Base-by-base conservation (phyloP, 805 yeast species). In the Isabelozyma pseudorhagii region DNA sequence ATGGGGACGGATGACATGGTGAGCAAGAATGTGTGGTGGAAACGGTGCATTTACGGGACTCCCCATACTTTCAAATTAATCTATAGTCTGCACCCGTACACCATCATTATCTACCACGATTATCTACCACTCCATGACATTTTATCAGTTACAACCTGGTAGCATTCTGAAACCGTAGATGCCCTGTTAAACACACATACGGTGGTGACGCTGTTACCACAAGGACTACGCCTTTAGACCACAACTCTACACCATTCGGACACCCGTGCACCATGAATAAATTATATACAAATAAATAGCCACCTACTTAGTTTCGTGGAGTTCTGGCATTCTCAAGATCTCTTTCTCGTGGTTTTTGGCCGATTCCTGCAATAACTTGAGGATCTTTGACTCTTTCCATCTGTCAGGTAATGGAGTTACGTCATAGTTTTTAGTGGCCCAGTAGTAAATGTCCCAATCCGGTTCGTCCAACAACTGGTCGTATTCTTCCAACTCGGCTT, bases 361-460 rank as follows among this genome's bases (percentile, higher is more conserved):
- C 58, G 85, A 81, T 43, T 82, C 83, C 66, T 91, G 93, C 54
- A 93, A 72, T 69, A 77, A 63, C 48, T 64, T 63, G 72, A 93
- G 75, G 39, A 93, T 73, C 57, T 78, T 71, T 10, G 88, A 81
- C 50, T 85, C 63, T 63, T 83, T 77, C 97, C 97, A 94, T 62
- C 81, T 80, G 40, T 87, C 90, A 13, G 98, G 97, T 54, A 93
- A 75, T 11, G 96, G 96, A 44, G 92, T 88, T 15, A 88, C 83
- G 36, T 81, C 83, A 60, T 72, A 88, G 66, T 92, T 89, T 56
- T 81, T 82, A 2, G 97, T 90, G 25, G 96, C 96, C 99, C 99
- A 93, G 72, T 94, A 94, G 68, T 89, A 94, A 52, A 94, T 92
- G 68, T 94, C 99, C 99, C 99, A 94, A 68, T 94, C 99, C n/a